Percentiles rank a stretch among this genome's conserved stretches.
Conservation (phyloP, 306 rosid genomes). For the Phaseolus lunatus region DNA sequence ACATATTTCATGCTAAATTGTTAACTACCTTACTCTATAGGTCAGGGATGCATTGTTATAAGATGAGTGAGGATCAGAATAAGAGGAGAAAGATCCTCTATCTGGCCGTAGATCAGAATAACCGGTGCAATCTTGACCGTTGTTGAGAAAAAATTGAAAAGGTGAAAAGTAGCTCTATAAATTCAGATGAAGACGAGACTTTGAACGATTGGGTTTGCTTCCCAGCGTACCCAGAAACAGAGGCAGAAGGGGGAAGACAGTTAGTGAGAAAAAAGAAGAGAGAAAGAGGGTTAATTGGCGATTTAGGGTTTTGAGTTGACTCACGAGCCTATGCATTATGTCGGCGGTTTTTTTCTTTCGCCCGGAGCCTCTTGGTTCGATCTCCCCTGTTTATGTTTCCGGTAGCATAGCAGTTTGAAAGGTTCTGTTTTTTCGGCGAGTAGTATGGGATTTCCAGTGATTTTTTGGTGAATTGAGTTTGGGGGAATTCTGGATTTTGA, state of each 20-base stretch:
- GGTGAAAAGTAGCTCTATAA: constrained; percentile 39
- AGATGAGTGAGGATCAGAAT: constrained; percentile 34
- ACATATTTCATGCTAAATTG: not conserved
- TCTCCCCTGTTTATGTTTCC: constrained; percentile 15
- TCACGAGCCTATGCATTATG: constrained; percentile 39
- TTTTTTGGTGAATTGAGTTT: constrained; percentile 35
- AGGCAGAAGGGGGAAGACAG: constrained; percentile 22
- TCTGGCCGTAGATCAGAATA: constrained; percentile 36
- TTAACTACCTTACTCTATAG: not conserved
- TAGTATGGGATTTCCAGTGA: constrained; percentile 43
- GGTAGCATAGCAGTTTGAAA: not conserved
- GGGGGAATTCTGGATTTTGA: constrained; percentile 52
- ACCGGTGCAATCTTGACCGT: constrained; percentile 49
- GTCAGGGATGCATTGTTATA: not conserved
- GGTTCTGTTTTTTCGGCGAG: constrained; percentile 47
- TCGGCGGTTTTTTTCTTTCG: constrained; percentile 28
- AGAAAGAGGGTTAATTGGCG: constrained; percentile 29
- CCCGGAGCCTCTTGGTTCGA: constrained; percentile 38
- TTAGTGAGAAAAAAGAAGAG: not conserved
- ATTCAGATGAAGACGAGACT: constrained; percentile 39
- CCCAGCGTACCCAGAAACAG: constrained; percentile 36
- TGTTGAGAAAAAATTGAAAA: not conserved
- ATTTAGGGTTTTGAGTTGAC: constrained; percentile 48
- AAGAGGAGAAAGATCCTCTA: constrained; percentile 3
- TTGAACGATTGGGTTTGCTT: constrained; percentile 42